Evolutionary conservation across 805 yeast species (phyloP).

Genomic region (Saccharomycopsis sp.): DNA sequence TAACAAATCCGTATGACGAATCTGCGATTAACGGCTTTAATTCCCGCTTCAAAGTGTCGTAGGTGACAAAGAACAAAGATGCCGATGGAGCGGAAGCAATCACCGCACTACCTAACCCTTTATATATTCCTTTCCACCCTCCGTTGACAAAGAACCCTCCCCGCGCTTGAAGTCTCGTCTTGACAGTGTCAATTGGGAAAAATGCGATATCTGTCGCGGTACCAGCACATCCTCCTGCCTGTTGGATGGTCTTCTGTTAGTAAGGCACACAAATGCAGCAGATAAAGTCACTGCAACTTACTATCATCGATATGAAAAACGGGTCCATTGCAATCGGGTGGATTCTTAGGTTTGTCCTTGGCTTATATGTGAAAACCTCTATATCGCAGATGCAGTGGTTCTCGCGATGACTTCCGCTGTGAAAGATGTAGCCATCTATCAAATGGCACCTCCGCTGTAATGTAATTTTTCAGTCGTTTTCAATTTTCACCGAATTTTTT

Average conservation of each 20-base stretch:
- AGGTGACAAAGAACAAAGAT: conserved; percentile 70
- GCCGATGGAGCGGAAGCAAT: conserved; percentile 93
- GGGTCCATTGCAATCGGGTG: conserved; percentile 15
- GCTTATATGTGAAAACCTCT: no score
- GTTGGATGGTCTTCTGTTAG: neutral
- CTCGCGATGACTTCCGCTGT: no score
- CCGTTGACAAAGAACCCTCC: conserved; percentile 94
- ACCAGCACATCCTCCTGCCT: conserved; percentile 93
- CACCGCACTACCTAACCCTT: conserved; percentile 89
- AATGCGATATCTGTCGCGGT: conserved; percentile 91
- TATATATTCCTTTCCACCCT: conserved; percentile 85
- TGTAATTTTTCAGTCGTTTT: neutral
- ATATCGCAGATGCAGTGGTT: no score
- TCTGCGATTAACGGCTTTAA: conserved; percentile 34
- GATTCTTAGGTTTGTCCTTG: neutral
- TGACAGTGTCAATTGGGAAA: conserved; percentile 93
- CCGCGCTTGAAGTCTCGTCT: conserved; percentile 89
- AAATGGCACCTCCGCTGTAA: neutral
- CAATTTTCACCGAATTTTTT: neutral
- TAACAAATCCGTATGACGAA: conserved; percentile 22
- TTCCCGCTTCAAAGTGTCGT: conserved; percentile 61
- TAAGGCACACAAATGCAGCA: neutral
- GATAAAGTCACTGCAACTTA: conserved; percentile 6
- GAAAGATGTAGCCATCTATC: no score
- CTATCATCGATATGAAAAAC: conserved; percentile 19